These are phyloP conservation scores for Sphaerulina musiva DNA, from an alignment of 2,329 filamentous ascomycete species.

Conservation along the genomic window DNA sequence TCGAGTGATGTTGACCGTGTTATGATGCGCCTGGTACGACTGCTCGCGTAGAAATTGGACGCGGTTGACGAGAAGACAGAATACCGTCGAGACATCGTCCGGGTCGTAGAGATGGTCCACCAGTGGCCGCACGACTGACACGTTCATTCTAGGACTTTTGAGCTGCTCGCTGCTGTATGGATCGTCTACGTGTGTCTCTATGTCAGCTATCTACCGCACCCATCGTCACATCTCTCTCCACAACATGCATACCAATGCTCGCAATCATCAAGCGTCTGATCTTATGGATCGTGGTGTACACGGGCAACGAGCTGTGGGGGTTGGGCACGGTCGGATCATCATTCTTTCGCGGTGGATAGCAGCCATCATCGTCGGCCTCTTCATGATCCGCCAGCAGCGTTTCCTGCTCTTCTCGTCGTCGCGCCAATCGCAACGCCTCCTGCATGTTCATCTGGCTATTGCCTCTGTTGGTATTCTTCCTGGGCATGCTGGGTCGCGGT, in stretches of 20 bases:
- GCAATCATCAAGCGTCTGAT: conserved; percentile 44
- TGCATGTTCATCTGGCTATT: conserved; percentile 34
- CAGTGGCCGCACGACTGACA: conserved; percentile 69
- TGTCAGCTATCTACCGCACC: conserved; percentile 4
- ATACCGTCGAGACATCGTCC: conserved; percentile 75
- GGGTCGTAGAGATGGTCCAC: conserved; percentile 78
- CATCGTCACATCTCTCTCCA: not conserved
- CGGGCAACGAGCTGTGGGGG: conserved; percentile 57
- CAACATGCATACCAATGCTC: conserved; percentile 37
- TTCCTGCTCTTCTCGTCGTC: conserved; percentile 45
- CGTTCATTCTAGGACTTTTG: conserved; percentile 73
- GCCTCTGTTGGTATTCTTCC: conserved; percentile 26
- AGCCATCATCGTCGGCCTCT: conserved; percentile 43
- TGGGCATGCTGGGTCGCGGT: conserved; percentile 26
- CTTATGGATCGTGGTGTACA: conserved; percentile 69
- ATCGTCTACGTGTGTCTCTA: conserved; percentile 43
- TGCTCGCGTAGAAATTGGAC: conserved; percentile 75
- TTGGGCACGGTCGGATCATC: conserved; percentile 44
- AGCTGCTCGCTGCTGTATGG: conserved; percentile 68
- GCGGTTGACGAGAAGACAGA: conserved; percentile 76
- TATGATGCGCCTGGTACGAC: conserved; percentile 65
- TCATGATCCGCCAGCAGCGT: conserved; percentile 42
- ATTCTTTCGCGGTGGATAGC: conserved; percentile 35
- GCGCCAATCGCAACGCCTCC: conserved; percentile 36
- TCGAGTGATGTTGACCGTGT: conserved; percentile 73